These are phyloP conservation scores for Linderniella brevidens DNA, from an alignment of 257 asterid species.

Conservation along the genomic window DNA sequence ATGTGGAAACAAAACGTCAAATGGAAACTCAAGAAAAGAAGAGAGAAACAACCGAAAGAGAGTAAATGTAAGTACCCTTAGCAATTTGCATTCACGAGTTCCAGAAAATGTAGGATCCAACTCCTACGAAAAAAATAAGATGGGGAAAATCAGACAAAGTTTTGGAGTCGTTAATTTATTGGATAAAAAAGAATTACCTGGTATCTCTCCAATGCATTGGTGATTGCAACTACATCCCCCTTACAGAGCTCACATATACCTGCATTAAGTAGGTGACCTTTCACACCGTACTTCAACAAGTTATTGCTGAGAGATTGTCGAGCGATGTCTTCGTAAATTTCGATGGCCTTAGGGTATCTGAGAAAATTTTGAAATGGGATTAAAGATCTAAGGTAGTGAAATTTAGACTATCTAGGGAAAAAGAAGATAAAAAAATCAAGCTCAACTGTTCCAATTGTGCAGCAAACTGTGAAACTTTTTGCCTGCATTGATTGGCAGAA, in stretches of 20 bases:
- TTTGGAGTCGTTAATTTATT: conserved; percentile 5
- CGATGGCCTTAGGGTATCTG: conserved; percentile 53
- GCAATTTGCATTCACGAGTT: conserved; percentile 42
- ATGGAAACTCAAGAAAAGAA: neutral
- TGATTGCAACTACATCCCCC: conserved; percentile 41
- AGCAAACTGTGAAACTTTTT: conserved; percentile 75
- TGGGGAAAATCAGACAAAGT: conserved; percentile 6
- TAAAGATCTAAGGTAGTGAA: neutral
- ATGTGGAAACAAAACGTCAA: no score
- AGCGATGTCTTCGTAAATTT: conserved; percentile 58
- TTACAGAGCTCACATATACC: conserved; percentile 63
- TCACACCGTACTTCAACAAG: conserved; percentile 57
- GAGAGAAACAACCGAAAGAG: neutral
- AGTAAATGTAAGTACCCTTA: conserved; percentile 24
- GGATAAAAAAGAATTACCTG: conserved; percentile 18
- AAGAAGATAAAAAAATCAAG: neutral
- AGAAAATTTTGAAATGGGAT: conserved; percentile 5
- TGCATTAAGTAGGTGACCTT: conserved; percentile 65
- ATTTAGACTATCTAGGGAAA: neutral
- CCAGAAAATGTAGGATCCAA: conserved; percentile 51
- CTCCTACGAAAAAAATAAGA: conserved; percentile 20
- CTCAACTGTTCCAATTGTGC: conserved; percentile 83
- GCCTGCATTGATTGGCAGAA: conserved; percentile 86
- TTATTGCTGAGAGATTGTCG: conserved; percentile 39
- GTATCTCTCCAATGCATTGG: conserved; percentile 40